These are phyloP conservation scores for Penicillium daleae DNA, from an alignment of 495 filamentous ascomycete species.

Conservation along the genomic window DNA sequence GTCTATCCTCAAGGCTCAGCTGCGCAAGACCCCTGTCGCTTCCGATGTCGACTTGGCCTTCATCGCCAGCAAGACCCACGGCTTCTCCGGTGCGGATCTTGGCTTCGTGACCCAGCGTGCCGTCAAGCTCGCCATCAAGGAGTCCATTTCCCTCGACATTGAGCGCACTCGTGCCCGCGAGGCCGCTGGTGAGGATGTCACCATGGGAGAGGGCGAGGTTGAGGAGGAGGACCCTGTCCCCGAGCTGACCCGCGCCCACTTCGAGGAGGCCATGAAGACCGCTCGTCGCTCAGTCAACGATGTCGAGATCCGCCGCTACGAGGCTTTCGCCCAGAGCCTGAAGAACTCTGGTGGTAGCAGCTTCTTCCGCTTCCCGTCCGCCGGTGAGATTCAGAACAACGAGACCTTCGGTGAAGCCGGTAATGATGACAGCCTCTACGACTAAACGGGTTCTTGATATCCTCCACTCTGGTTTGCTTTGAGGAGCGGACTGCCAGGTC, in stretches of 20 bases:
- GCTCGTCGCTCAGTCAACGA: conserved; percentile 93
- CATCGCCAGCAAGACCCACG: conserved; percentile 97
- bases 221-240: conserved; percentile 94
- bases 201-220: conserved; percentile 72
- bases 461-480: conserved; percentile 21
- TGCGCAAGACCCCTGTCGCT: conserved; percentile 96
- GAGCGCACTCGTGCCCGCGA: conserved; percentile 86
- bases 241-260: conserved; percentile 92
- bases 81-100: conserved; percentile 99
- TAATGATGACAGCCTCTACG: conserved; percentile 87
- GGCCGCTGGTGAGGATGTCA: conserved; percentile 76
- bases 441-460: conserved; percentile 45
- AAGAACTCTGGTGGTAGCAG: conserved; percentile 94
- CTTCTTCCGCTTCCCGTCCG: conserved; percentile 95
- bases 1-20: conserved; percentile 90
- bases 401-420: conserved; percentile 80
- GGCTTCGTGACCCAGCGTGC: conserved; percentile 98
- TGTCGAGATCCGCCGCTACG: conserved; percentile 95
- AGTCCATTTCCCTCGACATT: conserved; percentile 88
- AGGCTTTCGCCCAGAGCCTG: conserved; percentile 98
- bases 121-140: conserved; percentile 98
- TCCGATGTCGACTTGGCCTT: conserved; percentile 83
- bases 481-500: conserved; percentile 14
- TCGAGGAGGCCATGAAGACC: conserved; percentile 96
- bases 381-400: conserved; percentile 61